Base-by-base conservation (phyloP, 257 asterid genomes). In the Solanum chiquidenum region DNA sequence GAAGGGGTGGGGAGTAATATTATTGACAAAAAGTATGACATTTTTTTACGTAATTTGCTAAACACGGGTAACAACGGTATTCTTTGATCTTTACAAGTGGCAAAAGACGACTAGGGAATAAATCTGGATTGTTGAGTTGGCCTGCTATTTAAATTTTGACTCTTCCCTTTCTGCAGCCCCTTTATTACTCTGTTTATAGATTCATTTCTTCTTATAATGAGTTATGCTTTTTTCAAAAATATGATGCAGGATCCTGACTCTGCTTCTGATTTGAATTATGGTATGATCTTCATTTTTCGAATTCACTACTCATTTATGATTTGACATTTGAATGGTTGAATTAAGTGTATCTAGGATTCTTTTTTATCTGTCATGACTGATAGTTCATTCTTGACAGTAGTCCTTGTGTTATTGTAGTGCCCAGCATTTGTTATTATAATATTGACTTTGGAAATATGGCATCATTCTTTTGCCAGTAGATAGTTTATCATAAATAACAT, bases 231-330 rank as follows among this genome's bases (percentile, higher is more conserved):
- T 87, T 86, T 77, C 49, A 49, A 27, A 14, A 46, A 46, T 89
- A 79, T 89, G 72, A 69, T 89, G 91, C 95, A 95, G 95, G 93
- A 89, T 9, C 90, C 94, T 73, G 95, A 88, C 90, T 92, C 96
- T 89, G 91, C 92, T 83, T 90, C 95, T 86, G 87, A 49, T 86
- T 73, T 93, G 9, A 92, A 91, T 88, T 96, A 91, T 52, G 98
- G 98, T 96, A 95, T n/a, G 91, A 33, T 77, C 88, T 82, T 89
- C 34, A 42, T 34, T 23, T 37, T 52, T 84, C 42, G 31, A 64
- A 46, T 72, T 49, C 75, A 80, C 55, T 72, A 71, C 88, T 75
- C 34, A 29, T 38, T 55, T 55, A 18, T 55, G n/a, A 55, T 55
- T 44, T 31, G 40, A 83, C 13, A 10, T 49, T 37, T 31, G 31